These are phyloP conservation scores for Phyllostachys edulis DNA, from an alignment of 176 grass and related monocot species.

Conservation along the genomic window DNA sequence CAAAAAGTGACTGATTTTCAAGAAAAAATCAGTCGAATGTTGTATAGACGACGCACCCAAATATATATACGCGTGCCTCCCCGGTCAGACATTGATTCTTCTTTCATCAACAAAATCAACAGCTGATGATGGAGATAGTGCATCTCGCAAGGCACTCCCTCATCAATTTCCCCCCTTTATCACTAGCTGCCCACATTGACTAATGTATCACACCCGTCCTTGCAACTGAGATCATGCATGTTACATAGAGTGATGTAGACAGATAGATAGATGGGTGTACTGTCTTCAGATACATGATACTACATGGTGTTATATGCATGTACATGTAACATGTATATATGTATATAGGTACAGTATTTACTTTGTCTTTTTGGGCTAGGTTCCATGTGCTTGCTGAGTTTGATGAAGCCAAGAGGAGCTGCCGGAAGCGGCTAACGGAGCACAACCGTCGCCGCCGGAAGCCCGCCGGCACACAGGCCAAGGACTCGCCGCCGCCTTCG, in stretches of 20 bases:
- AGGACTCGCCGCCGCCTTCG: background rate
- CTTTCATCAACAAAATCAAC: too few relatives aligned
- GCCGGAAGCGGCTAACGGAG: conserved; percentile 63
- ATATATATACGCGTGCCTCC: too few relatives aligned
- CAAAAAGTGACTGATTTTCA: too few relatives aligned
- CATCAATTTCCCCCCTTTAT: too few relatives aligned
- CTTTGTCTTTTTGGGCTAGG: conserved; percentile 19
- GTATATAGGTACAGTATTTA: background rate
- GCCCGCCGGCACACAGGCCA: conserved; percentile 13
- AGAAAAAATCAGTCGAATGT: too few relatives aligned
- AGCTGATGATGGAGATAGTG: too few relatives aligned
- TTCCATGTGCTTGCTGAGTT: conserved; percentile 71
- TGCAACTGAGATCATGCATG: background rate
- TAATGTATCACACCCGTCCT: background rate
- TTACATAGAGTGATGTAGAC: background rate
- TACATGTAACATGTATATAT: background rate
- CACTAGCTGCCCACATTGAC: background rate
- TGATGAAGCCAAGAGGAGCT: conserved; percentile 70
- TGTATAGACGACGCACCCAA: too few relatives aligned
- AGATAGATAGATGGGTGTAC: background rate
- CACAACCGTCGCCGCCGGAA: conserved; percentile 78
- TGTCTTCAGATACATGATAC: background rate
- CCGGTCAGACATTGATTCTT: too few relatives aligned
- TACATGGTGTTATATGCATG: background rate
- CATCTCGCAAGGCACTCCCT: too few relatives aligned